Evolutionary conservation across 2,329 filamentous ascomycete species (phyloP), one percentile per base, ranked within the genome.

Genomic region (Pseudogymnoascus sp.): DNA sequence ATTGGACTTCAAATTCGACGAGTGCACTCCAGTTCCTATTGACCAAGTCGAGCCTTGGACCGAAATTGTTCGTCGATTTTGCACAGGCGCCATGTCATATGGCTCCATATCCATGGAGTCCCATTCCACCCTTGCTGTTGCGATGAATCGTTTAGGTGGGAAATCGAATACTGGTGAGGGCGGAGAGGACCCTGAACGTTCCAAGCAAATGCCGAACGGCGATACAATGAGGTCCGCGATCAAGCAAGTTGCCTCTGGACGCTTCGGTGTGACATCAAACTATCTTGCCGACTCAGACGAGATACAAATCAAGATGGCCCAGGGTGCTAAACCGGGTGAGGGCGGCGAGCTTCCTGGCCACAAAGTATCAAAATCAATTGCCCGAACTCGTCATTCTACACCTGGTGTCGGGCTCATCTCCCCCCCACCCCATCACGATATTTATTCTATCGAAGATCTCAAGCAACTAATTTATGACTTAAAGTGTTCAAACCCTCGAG

Each of bases 1-100:
- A 71, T 83, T 97, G 39, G 92, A 97, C 74, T 97, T 97, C 77
- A 91, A 95, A 74, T 96, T 96, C 67, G 92, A 96, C 52, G 88
- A 94, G 66, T 81, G 84, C 66, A 84, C 81, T 13, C 84, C 92
- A 0, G 90, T 97, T 23, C 90, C 92, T 4, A 95, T 97, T 65
- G 92, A 96, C 67, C 92, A 96, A 74, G 92, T 97, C 61, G 92
- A 97, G 77, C 90, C 92, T 18, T 97, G 92, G 92, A 96, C 92
- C 2, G 92, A 96, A 69, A 96, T 97, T 68, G 92, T 96, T 48
- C 89, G 92, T 65, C 89, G 92, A 64, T 96, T 96, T 78, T 94
- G 92, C 68, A 96, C 92, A 37, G 92, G 92, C 72, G 92, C 92
- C 67, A 97, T 97, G 92, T 97, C 92, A 2, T 97, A 97, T 71